Evolutionary conservation across 305 asterid species (phyloP), one percentile per base, ranked within the genome.

Genomic region (Fraxinus sp.): DNA sequence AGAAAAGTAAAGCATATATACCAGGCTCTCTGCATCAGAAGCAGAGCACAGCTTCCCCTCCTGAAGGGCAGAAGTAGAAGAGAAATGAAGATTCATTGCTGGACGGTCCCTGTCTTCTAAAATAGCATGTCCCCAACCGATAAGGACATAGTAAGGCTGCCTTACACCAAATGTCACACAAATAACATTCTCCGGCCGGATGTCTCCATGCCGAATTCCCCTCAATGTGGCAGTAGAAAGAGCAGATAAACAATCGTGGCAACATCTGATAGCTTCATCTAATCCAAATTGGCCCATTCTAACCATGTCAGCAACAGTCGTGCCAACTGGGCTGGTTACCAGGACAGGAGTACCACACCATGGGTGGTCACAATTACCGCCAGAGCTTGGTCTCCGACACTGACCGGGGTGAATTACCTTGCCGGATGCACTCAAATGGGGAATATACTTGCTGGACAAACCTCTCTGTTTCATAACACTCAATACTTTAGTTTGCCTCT

Each of bases 91-190:
- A 81, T 94, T 94, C 89, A 94, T 81, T 4, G 90, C 95, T 30
- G 99, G 97, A 39, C 97, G 97, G 30, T 96, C 98, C 85, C 98
- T 86, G 80, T 96, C 98, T 82, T 96, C 99, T 79, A 96, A 86
- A 86, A 96, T 91, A 49, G 98, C 99, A 86, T 93, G 98, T 18
- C 99, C 99, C 99, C 99, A 96, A 78, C 99, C 98, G 37, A 93
- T 89, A 77, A 96, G 91, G 78, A 89, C 91, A 41, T 89, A 94
- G 84, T 91, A 90, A 30, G 89, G 89, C 84, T 85, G 91, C 83
- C 93, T 84, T 66, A 82, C 64, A 36, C 90, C 91, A 7, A 94
- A 89, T 37, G 85, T 86, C 79, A 94, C 93, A 62, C 64, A 91
- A 52, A 96, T 87, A n/a, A 96, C 84, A 75, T 94, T 94, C 88